These are phyloP conservation scores for Colletotrichum scovillei DNA, from an alignment of 2,329 filamentous ascomycete genomes.

Conservation along the genomic window DNA sequence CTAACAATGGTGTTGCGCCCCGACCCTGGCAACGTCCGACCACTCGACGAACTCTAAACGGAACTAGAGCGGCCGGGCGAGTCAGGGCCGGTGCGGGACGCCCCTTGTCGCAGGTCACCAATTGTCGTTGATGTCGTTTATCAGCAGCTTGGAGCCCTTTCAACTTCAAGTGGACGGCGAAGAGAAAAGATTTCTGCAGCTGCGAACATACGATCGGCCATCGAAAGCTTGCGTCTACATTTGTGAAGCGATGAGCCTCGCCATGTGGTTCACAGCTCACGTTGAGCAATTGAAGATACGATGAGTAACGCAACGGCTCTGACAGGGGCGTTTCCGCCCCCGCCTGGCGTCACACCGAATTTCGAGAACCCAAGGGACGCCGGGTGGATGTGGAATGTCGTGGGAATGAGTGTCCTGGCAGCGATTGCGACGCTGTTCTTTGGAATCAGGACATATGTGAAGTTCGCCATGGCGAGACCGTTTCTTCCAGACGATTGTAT, in stretches of 20 bases:
- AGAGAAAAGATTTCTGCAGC: neutral
- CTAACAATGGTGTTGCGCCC: conserved; percentile 7
- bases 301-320: conserved; percentile 28
- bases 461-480: conserved; percentile 21
- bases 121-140: conserved; percentile 3
- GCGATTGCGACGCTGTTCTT: conserved; percentile 33
- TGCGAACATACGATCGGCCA: neutral
- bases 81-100: conserved; percentile 11
- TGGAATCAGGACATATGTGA: conserved; percentile 37
- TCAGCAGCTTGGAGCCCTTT: neutral
- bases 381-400: conserved; percentile 31
- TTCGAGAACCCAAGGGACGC: conserved; percentile 37
- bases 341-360: conserved; percentile 39
- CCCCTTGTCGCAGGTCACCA: neutral
- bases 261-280: conserved; percentile 10
- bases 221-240: neutral
- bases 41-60: conserved; percentile 22
- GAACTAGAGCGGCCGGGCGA: conserved; percentile 12
- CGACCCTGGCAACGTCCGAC: conserved; percentile 13
- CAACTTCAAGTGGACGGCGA: neutral
- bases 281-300: conserved; percentile 9
- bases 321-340: conserved; percentile 37
- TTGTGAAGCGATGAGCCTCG: conserved; percentile 23
- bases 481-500: conserved; percentile 25
- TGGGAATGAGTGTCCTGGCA: conserved; percentile 33